Percentiles rank a stretch among this genome's conserved stretches.
Evolutionary conservation across 192 early-diverging fungal species (phyloP).

Genomic region (Podochytrium sp.): DNA sequence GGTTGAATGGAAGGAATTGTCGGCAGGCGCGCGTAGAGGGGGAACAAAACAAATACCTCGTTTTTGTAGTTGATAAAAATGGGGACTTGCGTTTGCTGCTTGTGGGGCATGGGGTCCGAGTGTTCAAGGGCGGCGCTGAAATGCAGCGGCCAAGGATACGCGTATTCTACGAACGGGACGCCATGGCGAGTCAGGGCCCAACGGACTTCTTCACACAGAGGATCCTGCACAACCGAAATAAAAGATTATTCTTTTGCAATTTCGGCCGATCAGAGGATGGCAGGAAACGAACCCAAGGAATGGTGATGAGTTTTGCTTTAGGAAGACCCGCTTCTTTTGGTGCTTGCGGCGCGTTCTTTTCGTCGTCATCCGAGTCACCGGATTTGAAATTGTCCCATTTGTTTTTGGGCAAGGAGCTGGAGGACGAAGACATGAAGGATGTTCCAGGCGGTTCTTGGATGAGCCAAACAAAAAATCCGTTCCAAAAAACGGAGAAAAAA

Average conservation of each 20-base stretch:
- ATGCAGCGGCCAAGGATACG: conserved; percentile 47
- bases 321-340: background rate
- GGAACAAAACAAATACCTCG: conserved; percentile 46
- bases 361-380: background rate
- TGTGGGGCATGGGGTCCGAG: conserved; percentile 39
- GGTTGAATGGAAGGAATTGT: background rate
- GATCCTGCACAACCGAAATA: conserved; percentile 1
- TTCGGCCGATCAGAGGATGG: too few species aligned
- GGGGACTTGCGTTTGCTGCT: conserved; percentile 41
- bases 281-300: conserved; percentile 19
- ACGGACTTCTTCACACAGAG: conserved; percentile 38
- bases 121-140: conserved; percentile 34
- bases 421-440: too few species aligned
- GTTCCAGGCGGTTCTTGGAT: too few species aligned
- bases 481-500: background rate
- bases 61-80: conserved; percentile 45
- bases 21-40: background rate
- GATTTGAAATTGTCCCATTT: background rate
- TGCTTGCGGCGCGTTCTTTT: background rate
- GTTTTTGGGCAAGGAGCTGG: too few species aligned
- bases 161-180: conserved; percentile 38
- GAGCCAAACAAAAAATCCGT: too few species aligned
- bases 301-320: conserved; percentile 13
- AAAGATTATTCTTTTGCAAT: background rate
- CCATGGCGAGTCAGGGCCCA: conserved; percentile 55